Evolutionary conservation across 495 filamentous ascomycete species (phyloP).

Genomic region (Beverwykella pulmonaria): DNA sequence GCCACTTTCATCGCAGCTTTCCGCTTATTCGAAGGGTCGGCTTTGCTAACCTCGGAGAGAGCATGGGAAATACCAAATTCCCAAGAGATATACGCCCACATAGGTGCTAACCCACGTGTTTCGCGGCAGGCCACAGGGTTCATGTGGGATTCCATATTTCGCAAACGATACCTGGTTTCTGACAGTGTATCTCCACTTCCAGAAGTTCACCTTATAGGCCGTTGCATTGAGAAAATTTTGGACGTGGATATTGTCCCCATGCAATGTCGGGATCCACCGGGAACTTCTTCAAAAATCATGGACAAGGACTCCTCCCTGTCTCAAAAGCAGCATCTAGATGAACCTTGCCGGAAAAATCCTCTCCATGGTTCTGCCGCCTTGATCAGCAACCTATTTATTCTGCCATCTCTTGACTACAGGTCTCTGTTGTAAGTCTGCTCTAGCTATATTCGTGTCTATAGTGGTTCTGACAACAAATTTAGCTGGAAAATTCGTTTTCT

Average conservation of each 20-base stretch:
- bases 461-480: neutral
- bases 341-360: neutral
- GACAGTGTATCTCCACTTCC: neutral
- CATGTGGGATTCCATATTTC: conserved; percentile 14
- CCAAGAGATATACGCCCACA: neutral
- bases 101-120: neutral
- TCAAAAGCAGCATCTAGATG: neutral
- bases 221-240: conserved; percentile 10
- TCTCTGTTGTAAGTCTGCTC: conserved; percentile 14
- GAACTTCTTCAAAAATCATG: neutral
- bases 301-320: neutral
- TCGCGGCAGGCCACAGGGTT: neutral
- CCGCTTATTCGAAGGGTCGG: neutral
- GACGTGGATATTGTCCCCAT: conserved; percentile 10
- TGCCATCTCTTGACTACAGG: conserved; percentile 6
- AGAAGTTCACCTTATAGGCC: conserved; percentile 8
- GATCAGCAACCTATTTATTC: neutral
- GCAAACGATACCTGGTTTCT: neutral
- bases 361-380: neutral
- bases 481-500: conserved; percentile 25
- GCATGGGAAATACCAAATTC: conserved; percentile 8
- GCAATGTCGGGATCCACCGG: neutral
- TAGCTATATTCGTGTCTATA: neutral
- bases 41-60: no score
- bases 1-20: conserved; percentile 5